Conservation (phyloP, 1,284 basidiomycete genomes). For the Ganoderma lingzhi region DNA sequence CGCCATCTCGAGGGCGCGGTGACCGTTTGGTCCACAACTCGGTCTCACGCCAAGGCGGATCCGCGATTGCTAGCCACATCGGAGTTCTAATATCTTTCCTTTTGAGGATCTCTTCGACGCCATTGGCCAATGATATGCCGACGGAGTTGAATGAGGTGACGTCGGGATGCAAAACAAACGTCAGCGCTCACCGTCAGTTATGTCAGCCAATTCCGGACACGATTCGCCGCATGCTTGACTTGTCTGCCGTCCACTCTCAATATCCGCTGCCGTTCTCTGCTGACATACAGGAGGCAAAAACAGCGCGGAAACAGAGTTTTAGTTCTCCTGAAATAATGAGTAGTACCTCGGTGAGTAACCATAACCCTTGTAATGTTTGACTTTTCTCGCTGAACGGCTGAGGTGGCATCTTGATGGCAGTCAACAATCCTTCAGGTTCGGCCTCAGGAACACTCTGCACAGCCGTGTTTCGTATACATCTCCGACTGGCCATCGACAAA, state of each 20-base stretch:
- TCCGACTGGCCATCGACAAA: background rate
- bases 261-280: background rate
- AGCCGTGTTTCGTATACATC: background rate
- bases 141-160: background rate
- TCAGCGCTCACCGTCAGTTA: background rate
- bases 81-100: background rate
- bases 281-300: constrained; percentile 1
- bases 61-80: background rate
- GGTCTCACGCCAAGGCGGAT: constrained; percentile 1
- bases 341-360: background rate
- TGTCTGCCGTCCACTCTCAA: background rate
- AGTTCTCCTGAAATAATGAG: background rate
- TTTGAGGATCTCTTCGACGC: background rate
- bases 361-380: background rate
- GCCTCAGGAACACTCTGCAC: background rate
- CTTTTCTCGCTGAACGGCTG: background rate
- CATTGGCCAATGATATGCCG: background rate
- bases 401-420: background rate
- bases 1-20: background rate
- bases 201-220: background rate
- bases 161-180: background rate
- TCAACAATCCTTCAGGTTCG: background rate
- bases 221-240: background rate
- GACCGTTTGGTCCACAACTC: background rate
- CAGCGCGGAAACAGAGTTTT: constrained; percentile 34